phyloP scores from a whole-genome alignment of 768 basidiomycete genomes.

The Mycena vitilis region DNA sequence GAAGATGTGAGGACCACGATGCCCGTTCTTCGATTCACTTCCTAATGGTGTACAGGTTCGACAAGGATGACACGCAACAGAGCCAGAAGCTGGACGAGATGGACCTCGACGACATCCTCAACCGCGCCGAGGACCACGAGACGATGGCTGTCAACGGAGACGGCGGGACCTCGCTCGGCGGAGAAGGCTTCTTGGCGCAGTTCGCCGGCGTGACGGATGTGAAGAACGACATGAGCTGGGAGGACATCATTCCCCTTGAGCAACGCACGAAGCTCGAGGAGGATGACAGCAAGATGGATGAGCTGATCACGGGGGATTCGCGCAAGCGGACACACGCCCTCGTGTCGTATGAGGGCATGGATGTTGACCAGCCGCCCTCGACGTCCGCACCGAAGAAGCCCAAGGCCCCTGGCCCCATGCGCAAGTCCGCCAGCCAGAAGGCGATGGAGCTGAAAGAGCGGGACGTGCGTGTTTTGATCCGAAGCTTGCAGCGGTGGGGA shows the following conservation, averaged over 20 bases:
- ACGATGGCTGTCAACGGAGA: slow-evolving; percentile 86
- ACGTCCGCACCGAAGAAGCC: slow-evolving; percentile 79
- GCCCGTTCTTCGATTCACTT: not conserved
- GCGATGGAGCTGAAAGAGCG: slow-evolving; percentile 98
- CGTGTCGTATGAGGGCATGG: slow-evolving; percentile 94
- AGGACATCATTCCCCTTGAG: slow-evolving; percentile 96
- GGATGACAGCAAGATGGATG: slow-evolving; percentile 80
- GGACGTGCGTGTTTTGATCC: slow-evolving; percentile 93
- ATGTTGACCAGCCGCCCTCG: slow-evolving; percentile 78
- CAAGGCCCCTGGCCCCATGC: slow-evolving; percentile 71
- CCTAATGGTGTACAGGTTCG: slow-evolving; percentile 73
- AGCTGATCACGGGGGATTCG: slow-evolving; percentile 73
- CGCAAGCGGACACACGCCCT: slow-evolving; percentile 89
- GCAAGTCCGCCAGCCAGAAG: slow-evolving; percentile 94
- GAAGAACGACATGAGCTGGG: slow-evolving; percentile 99
- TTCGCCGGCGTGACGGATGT: slow-evolving; percentile 98
- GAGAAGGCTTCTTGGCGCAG: slow-evolving; percentile 94
- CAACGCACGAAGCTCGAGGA: slow-evolving; percentile 87
- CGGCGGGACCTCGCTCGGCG: slow-evolving; percentile 94
- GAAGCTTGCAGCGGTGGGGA: slow-evolving; percentile 97
- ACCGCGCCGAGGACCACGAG: slow-evolving; percentile 96
- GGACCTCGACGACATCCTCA: slow-evolving; percentile 98
- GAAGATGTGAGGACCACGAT: slow-evolving; percentile 75
- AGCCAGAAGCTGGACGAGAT: slow-evolving; percentile 98
- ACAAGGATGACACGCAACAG: slow-evolving; percentile 94